Conservation (phyloP, 2,329 filamentous ascomycete genomes). For the Trichophyton mentagrophytes region DNA sequence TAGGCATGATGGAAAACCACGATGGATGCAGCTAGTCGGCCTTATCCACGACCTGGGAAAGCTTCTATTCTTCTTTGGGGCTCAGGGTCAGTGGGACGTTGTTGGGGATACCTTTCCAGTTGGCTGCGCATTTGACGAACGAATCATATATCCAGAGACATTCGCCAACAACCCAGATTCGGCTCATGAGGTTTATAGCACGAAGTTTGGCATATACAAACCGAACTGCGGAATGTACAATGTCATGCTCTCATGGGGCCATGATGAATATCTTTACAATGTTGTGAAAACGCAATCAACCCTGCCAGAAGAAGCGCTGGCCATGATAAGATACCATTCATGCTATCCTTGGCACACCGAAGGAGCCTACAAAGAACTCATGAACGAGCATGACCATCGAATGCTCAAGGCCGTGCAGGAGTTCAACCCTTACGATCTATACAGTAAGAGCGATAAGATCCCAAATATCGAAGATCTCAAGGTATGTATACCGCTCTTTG, state of each 20-base stretch:
- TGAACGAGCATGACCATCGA: constrained; percentile 66
- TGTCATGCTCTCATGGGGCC: constrained; percentile 77
- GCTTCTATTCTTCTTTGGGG: constrained; percentile 38
- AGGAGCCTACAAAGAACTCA: constrained; percentile 67
- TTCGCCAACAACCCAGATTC: constrained; percentile 67
- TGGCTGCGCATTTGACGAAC: constrained; percentile 43
- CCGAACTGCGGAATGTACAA: constrained; percentile 72
- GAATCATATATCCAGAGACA: constrained; percentile 64
- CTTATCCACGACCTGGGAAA: constrained; percentile 28
- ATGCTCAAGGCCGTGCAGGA: constrained; percentile 72
- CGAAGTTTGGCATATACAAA: constrained; percentile 66
- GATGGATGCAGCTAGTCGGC: constrained; percentile 25
- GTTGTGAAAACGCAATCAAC: constrained; percentile 71
- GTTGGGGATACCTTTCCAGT: constrained; percentile 51
- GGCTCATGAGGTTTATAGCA: constrained; percentile 57
- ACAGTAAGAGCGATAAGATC: constrained; percentile 78
- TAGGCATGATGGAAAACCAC: constrained; percentile 49
- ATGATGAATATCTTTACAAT: constrained; percentile 50
- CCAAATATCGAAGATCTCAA: constrained; percentile 67
- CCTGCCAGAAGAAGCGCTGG: constrained; percentile 67
- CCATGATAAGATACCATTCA: constrained; percentile 87
- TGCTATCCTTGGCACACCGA: constrained; percentile 87
- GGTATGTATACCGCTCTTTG: constrained; percentile 30
- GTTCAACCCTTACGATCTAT: constrained; percentile 86
- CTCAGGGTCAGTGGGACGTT: constrained; percentile 85